Evolutionary conservation across 495 filamentous ascomycete species (phyloP), one percentile per base, ranked within the genome.

Genomic region (Oleoguttula mirabilis): DNA sequence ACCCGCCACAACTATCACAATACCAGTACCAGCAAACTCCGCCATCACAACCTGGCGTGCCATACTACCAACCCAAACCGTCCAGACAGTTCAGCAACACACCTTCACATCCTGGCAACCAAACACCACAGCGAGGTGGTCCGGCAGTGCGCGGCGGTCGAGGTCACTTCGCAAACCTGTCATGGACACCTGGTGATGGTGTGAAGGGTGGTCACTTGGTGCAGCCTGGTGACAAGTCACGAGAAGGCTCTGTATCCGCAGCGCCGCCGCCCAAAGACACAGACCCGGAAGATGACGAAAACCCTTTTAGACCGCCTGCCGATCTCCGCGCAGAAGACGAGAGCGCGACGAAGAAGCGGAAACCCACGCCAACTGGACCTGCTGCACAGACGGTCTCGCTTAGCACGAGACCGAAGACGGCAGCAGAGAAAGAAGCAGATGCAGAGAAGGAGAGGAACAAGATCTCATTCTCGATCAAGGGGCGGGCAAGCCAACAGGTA

Each of bases 321-420:
- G 77, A 81, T 51, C 54, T 74, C 11, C 75, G 76, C 38, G 67
- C 69, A 21, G 81, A 83, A 54, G 75, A 82, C 52, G 62, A 75
- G 46, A 58, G 60, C 12, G 46, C 60, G 10, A 64, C 63, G 20
- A 59, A 67, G 39, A 68, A 65, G 38, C 52, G 62, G 32, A 68
- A 69, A 32, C 12, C 31, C 2, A 33, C 21, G 6, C 33, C 22
- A 24, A 20, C 21, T 19, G 36, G 43, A 2, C 17, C 43, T 3
- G 36, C 35, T 11, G 14, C 19, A 10, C 31, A 12, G 3, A 7
- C 12, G 15, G 25, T 27, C 8, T n/a, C 45, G 14, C 16, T 24
- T 10, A 11, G 19, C 15, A 15, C 10, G 3, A 25, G 6, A 4
- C 19, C 17, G 15, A 39, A 25, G 14, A 27, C 34, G 1, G 28